phyloP scores from a whole-genome alignment of 2,329 filamentous ascomycete genomes.

The Penicillium sp. region DNA sequence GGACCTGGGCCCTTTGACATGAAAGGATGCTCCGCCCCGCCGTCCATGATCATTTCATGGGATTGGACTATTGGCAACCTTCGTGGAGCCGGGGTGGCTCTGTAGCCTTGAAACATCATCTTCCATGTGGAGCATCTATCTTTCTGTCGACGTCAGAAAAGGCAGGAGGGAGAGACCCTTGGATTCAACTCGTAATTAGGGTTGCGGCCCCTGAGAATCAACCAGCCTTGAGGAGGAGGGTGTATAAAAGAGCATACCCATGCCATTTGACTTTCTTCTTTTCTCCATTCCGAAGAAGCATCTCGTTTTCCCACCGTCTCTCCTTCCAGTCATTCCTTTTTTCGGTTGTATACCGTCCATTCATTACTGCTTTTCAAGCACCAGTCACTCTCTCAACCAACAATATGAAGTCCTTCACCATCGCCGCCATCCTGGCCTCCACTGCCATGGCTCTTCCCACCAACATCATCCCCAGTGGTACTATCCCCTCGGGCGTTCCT shows the following conservation, averaged over 20 bases:
- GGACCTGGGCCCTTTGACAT: conserved; percentile 9
- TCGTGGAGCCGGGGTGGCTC: conserved; percentile 2
- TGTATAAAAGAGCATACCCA: conserved; percentile 19
- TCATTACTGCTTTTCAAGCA: conserved; percentile 23
- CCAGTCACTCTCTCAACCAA: conserved; percentile 21
- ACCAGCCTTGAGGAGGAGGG: neutral
- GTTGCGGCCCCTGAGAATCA: conserved; percentile 2
- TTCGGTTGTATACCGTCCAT: conserved; percentile 26
- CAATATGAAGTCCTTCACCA: conserved; percentile 29
- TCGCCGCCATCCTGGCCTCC: conserved; percentile 26
- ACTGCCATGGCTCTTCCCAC: conserved; percentile 24
- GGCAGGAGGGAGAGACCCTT: neutral
- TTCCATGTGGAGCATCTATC: conserved; percentile 13
- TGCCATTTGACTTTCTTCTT: conserved; percentile 11
- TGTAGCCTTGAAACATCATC: conserved; percentile 3
- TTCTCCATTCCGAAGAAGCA: conserved; percentile 18
- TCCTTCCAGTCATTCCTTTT: conserved; percentile 23
- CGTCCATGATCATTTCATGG: neutral
- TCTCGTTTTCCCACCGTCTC: conserved; percentile 12
- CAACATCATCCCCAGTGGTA: conserved; percentile 14
- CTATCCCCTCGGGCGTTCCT: conserved; percentile 13
- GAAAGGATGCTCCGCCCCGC: conserved; percentile 5
- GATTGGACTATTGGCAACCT: conserved; percentile 10
- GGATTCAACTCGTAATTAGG: neutral
- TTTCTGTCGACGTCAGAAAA: conserved; percentile 11